phyloP scores from a whole-genome alignment of 2,329 filamentous ascomycete species.

The Fusarium armeniacum region DNA sequence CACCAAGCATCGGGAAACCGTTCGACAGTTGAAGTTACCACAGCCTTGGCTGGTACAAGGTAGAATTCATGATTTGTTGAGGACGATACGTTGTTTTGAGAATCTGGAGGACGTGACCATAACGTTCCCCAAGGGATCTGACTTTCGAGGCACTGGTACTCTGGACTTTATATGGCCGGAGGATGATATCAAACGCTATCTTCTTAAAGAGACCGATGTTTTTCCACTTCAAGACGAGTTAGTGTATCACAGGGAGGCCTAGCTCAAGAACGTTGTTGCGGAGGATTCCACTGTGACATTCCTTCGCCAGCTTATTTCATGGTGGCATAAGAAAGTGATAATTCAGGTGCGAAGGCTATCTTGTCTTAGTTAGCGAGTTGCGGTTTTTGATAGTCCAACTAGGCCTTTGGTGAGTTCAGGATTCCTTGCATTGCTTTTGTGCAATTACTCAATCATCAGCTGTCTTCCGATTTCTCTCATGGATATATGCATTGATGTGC shows the following conservation, averaged over 20 bases:
- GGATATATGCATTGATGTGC: too few species aligned
- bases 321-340: too few species aligned
- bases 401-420: too few species aligned
- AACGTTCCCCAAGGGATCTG: background rate
- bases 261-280: too few species aligned
- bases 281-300: background rate
- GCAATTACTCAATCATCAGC: too few species aligned
- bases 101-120: background rate
- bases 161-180: background rate
- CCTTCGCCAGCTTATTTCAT: too few species aligned
- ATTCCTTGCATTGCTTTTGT: too few species aligned
- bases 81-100: background rate
- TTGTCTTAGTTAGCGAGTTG: too few species aligned
- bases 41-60: slow-evolving; percentile 4
- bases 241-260: too few species aligned
- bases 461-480: too few species aligned
- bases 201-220: background rate
- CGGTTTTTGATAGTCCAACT: too few species aligned
- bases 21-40: background rate
- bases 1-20: background rate
- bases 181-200: slow-evolving; percentile 5
- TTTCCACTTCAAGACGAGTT: background rate
- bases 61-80: background rate
- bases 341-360: too few species aligned
- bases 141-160: background rate